These are phyloP conservation scores for Fusarium keratoplasticum DNA, from an alignment of 2,329 filamentous ascomycete genomes.

Conservation along the genomic window DNA sequence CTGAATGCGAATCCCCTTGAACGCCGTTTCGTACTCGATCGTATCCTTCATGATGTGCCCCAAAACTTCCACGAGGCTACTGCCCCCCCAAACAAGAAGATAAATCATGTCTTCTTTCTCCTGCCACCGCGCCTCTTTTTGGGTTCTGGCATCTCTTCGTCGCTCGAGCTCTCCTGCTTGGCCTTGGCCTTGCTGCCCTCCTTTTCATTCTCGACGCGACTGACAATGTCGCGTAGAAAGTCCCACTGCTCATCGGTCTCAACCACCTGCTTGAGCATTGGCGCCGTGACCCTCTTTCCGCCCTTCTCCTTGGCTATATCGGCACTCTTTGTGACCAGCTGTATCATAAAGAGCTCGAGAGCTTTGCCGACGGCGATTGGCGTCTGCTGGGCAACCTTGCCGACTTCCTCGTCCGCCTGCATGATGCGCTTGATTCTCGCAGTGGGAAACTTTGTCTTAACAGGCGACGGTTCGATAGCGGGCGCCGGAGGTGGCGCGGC, in stretches of 20 bases:
- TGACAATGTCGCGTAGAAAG: constrained; percentile 90
- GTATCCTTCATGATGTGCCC: constrained; percentile 43
- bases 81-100: not conserved
- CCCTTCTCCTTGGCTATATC: constrained; percentile 84
- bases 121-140: constrained; percentile 61
- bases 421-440: constrained; percentile 99
- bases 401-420: constrained; percentile 98
- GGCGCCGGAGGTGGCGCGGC: constrained; percentile 51
- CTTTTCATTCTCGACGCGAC: constrained; percentile 78
- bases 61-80: constrained; percentile 2
- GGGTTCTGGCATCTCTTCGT: constrained; percentile 60
- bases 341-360: constrained; percentile 97
- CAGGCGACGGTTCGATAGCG: constrained; percentile 72
- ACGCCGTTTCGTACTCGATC: constrained; percentile 43
- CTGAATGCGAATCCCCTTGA: constrained; percentile 40
- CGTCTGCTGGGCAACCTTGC: constrained; percentile 97
- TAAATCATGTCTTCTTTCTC: constrained; percentile 59
- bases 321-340: constrained; percentile 88
- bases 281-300: constrained; percentile 88
- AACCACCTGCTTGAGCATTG: constrained; percentile 92
- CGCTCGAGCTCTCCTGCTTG: constrained; percentile 65
- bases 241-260: constrained; percentile 92
- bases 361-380: constrained; percentile 96
- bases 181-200: constrained; percentile 53
- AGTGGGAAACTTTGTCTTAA: constrained; percentile 96